Base-by-base conservation (phyloP, 495 filamentous ascomycete genomes). In the Talaromyces stipitatus region DNA sequence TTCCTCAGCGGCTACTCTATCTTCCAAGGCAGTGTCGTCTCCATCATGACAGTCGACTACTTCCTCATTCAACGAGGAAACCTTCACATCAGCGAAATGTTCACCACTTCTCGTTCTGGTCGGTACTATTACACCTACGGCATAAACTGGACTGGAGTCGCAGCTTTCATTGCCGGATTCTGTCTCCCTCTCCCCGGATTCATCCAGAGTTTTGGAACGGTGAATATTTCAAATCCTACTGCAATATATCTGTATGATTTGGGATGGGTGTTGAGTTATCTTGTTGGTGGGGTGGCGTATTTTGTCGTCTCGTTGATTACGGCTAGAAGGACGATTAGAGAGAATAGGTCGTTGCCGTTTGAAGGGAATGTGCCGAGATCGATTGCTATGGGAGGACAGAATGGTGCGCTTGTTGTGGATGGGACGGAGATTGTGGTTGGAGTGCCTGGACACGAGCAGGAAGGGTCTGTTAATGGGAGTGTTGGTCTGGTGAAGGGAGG, bases 1-100 rank as follows among this genome's bases (percentile, higher is more conserved):
- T 74, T 81, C n/a, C 64, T 81, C 1, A 68, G 65, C 23, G 70
- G 69, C 3, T 81, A 73, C 60, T 68, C 72, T 0, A 70, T 80
- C 43, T 79, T 81, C 63, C 58, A 78, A 1, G 67, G 66, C 27
- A 68, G 69, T 2, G 66, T 69, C 43, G 62, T 65, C 16, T 72
- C 68, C 9, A 71, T 78, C 16, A 62, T 75, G 62, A 63, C 69
- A 54, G 62, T 63, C 50, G 72, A 75, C 55, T 75, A 72, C 61
- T 74, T 68, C 55, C 22, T 78, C n/a, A 63, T 76, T n/a, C 60
- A 69, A 11, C 48, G 46, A 3, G 58, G 62, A 0, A 62, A 62
- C 24, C 48, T 52, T 4, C 27, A 46, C 53, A 16, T 58, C n/a
- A 54, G 51, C 51, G 51, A 54, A n/a, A 54, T 54, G 51, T 54